Conservation (phyloP, 768 basidiomycete species). For the Lactifluus echinatus region DNA sequence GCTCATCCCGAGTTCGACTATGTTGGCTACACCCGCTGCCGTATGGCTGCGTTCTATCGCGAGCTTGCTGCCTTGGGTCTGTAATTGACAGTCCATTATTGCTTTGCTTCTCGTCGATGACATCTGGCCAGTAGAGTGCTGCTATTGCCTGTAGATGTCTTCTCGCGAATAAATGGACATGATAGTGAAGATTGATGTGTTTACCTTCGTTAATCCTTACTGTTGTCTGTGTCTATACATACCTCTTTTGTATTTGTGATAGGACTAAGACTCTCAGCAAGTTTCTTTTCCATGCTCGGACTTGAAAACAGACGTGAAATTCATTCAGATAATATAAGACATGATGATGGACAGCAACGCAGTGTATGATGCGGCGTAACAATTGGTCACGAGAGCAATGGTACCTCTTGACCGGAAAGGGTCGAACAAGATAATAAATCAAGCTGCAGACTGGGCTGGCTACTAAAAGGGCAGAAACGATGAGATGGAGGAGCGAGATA, state of each 20-base stretch:
- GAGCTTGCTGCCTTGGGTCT: constrained; percentile 43
- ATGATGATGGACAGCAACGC: constrained; percentile 21
- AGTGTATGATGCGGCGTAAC: constrained; percentile 18
- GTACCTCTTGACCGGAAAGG: constrained; percentile 20
- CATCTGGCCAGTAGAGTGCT: neutral
- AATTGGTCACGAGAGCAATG: constrained; percentile 20
- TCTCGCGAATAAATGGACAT: no score
- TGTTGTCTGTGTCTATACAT: no score
- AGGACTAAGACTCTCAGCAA: no score
- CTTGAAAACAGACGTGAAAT: neutral
- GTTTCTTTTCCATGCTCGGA: neutral
- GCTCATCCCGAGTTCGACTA: constrained; percentile 83
- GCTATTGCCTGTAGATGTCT: no score
- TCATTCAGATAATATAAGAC: constrained; percentile 29
- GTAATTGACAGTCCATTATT: neutral
- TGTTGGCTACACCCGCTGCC: constrained; percentile 65
- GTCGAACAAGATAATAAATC: constrained; percentile 30
- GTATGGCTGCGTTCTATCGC: constrained; percentile 54
- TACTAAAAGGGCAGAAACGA: constrained; percentile 24
- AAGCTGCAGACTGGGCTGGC: constrained; percentile 26
- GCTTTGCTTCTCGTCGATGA: neutral
- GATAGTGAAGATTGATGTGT: no score
- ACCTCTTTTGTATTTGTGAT: no score
- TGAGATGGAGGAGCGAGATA: constrained; percentile 22
- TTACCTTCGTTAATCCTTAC: no score